A percentile compares a stretch with the other conserved stretches of the same genome.
phyloP scores from a whole-genome alignment of 2,329 filamentous ascomycete species.

The Talaromyces sp. region DNA sequence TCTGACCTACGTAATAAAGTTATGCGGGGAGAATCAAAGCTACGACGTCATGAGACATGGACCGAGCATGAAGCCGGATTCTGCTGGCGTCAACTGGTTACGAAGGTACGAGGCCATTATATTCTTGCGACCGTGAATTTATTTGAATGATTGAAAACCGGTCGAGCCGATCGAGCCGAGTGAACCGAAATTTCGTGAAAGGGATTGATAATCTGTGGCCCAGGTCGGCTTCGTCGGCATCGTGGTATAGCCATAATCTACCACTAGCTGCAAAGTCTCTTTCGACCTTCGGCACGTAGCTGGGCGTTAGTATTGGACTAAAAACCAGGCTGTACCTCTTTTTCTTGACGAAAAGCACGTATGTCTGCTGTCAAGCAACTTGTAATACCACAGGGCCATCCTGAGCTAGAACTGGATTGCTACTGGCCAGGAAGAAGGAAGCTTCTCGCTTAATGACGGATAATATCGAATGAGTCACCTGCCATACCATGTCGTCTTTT shows the following conservation, averaged over 20 bases:
- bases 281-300: background rate
- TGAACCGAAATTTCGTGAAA: background rate
- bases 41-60: background rate
- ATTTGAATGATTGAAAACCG: background rate
- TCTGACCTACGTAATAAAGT: background rate
- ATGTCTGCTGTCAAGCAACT: background rate
- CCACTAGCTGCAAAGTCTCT: background rate
- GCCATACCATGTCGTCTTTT: background rate
- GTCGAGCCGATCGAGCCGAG: background rate
- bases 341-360: background rate
- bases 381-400: background rate
- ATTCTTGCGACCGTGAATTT: background rate
- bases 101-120: background rate
- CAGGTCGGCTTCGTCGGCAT: background rate
- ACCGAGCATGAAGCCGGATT: background rate
- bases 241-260: background rate
- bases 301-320: background rate
- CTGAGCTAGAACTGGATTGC: background rate
- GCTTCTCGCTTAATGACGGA: background rate
- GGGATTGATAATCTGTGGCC: background rate
- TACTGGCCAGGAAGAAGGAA: background rate
- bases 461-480: background rate
- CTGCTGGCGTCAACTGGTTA: background rate
- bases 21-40: background rate
- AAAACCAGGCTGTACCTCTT: background rate